Base-by-base conservation (phyloP, 495 filamentous ascomycete species). In the Ascobolus immersus region DNA sequence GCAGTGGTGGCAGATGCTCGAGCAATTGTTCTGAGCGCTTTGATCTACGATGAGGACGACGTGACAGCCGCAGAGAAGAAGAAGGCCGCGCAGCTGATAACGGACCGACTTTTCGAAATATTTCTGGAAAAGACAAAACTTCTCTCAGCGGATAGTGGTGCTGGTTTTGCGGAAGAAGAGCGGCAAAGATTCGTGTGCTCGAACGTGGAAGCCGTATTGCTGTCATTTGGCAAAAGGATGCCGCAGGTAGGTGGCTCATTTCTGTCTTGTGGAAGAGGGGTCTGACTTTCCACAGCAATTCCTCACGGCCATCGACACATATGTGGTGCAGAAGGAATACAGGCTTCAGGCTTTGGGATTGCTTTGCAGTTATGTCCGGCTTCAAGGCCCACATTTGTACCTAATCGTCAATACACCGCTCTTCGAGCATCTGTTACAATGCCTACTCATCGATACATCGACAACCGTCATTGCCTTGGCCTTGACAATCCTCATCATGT, bases 351-450 rank as follows among this genome's bases (percentile, higher is more conserved):
- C 59, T 11, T 44, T 77, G 26, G 60, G 56, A 10, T 55, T 80
- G 2, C 51, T 79, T 8, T 64, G 60, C 38, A 58, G 63, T 10
- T 80, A 75, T 43, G 56, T 80, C 17, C 61, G 62, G 28, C 58
- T 65, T 35, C 64, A 72, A 38, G 71, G 73, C 17, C 74, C 74
- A 22, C 74, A 77, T 54, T 56, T 80, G 0, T 60, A 80, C 45
- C 59, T 71, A 24, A 61, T 77, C 22, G 44, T 71, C 1, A 57
- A 74, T 36, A 78, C 72, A 5, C 60, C 65, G 1, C 48, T 80
- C 11, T 65, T 79, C 35, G 58, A 60, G 30, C 65, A 70, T 45
- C 56, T 80, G 4, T 55, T 77, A 21, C 63, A 62, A 45, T 77
- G 70, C 35, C 55, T 80, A 4, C 67, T 74, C 44, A 61, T 64